Evolutionary conservation across 106 monocot species (phyloP).

Genomic region (Dendrobium nobile): DNA sequence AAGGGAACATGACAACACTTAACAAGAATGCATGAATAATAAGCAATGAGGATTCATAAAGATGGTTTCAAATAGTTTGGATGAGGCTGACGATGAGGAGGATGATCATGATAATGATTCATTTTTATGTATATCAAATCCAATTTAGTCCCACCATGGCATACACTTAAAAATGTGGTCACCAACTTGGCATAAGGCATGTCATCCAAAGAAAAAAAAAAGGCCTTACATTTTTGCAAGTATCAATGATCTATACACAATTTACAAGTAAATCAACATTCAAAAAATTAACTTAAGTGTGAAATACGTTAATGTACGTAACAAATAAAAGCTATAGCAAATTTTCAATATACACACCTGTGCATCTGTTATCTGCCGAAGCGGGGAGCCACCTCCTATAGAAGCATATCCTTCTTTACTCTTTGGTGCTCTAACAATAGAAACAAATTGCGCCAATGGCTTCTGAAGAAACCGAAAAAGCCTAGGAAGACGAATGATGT

Average conservation of each 20-base stretch:
- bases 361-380: constrained; percentile 82
- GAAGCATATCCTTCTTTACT: constrained; percentile 99
- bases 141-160: neutral
- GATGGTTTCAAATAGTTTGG: neutral
- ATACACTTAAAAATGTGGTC: neutral
- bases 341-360: constrained; percentile 32
- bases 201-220: neutral
- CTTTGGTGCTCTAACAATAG: constrained; percentile 86
- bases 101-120: neutral
- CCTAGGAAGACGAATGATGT: constrained; percentile 89
- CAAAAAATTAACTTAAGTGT: neutral
- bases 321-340: neutral
- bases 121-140: neutral
- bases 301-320: neutral
- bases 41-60: neutral
- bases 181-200: neutral
- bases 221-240: neutral
- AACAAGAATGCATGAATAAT: neutral
- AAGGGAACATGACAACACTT: no score
- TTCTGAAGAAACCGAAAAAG: constrained; percentile 86
- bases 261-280: neutral
- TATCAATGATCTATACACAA: neutral
- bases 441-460: constrained; percentile 87
- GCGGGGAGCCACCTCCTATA: constrained; percentile 94
- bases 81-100: neutral